Evolutionary conservation across 2,329 filamentous ascomycete species (phyloP).

Genomic region (Alternaria consortialis): DNA sequence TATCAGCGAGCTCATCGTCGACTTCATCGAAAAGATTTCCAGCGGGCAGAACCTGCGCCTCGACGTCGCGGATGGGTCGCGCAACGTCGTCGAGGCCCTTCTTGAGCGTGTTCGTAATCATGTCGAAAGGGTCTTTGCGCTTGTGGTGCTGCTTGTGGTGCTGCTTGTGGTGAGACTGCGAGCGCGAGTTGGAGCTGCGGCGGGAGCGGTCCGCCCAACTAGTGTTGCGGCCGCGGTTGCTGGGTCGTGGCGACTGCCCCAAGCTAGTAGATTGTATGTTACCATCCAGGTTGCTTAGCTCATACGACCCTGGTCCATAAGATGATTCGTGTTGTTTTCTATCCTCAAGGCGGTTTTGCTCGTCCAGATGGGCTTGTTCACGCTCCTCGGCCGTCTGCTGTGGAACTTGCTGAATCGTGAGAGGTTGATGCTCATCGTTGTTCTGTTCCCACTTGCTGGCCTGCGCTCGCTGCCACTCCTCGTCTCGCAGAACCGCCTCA

Average conservation of each 20-base stretch:
- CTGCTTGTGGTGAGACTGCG: constrained; percentile 33
- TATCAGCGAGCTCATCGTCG: constrained; percentile 92
- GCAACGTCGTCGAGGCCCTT: constrained; percentile 40
- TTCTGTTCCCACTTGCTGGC: constrained; percentile 70
- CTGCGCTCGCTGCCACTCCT: constrained; percentile 84
- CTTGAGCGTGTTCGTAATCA: constrained; percentile 37
- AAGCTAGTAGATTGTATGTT: constrained; percentile 5
- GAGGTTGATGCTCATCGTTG: constrained; percentile 58
- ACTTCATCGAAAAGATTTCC: constrained; percentile 86
- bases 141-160: constrained; percentile 33
- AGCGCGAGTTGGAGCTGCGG: constrained; percentile 40
- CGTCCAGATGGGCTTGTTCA: constrained; percentile 46
- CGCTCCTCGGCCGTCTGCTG: constrained; percentile 41
- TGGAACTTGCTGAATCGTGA: constrained; percentile 48
- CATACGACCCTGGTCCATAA: constrained; percentile 32
- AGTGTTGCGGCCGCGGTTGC: constrained; percentile 28
- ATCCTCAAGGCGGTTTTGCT: constrained; percentile 27
- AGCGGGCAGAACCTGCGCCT: constrained; percentile 67
- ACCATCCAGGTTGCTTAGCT: constrained; percentile 41
- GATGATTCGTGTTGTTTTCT: constrained; percentile 16
- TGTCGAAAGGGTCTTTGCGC: constrained; percentile 40
- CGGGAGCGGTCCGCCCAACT: constrained; percentile 45
- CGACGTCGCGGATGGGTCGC: constrained; percentile 47
- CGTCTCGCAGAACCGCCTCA: constrained; percentile 88
- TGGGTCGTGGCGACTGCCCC: constrained; percentile 25